phyloP scores from a whole-genome alignment of 495 filamentous ascomycete species.

The Neurospora intermedia region DNA sequence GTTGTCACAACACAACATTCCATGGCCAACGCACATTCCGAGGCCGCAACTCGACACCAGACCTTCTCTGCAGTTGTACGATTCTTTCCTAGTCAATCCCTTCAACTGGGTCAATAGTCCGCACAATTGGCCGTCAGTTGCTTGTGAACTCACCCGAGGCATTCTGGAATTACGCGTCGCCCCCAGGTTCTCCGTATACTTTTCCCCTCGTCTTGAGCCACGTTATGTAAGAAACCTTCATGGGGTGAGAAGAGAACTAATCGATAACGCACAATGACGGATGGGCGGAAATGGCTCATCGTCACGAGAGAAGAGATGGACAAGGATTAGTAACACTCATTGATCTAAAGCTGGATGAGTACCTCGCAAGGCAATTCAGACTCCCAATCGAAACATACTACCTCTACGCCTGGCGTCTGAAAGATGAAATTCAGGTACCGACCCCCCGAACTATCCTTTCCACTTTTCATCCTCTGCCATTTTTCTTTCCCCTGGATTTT shows the following conservation, averaged over 20 bases:
- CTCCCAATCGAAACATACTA: neutral
- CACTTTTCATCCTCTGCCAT: neutral
- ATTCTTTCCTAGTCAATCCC: neutral
- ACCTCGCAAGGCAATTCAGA: neutral
- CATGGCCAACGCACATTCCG: neutral
- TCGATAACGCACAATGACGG: neutral
- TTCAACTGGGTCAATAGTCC: neutral
- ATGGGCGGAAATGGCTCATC: neutral
- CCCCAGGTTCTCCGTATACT: neutral
- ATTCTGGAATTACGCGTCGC: neutral
- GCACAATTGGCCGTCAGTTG: neutral
- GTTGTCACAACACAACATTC: neutral
- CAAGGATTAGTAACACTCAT: neutral
- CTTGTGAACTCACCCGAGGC: neutral
- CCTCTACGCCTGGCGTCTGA: neutral
- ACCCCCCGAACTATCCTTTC: neutral
- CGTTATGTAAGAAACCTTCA: neutral
- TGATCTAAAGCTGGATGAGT: neutral
- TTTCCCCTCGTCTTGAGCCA: no score
- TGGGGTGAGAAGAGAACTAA: neutral
- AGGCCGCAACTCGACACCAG: neutral
- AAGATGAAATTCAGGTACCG: neutral
- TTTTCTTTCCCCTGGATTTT: neutral
- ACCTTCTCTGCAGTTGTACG: neutral
- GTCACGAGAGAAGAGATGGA: neutral